Conservation (phyloP, 805 yeast species). For the Teunomyces atbi region DNA sequence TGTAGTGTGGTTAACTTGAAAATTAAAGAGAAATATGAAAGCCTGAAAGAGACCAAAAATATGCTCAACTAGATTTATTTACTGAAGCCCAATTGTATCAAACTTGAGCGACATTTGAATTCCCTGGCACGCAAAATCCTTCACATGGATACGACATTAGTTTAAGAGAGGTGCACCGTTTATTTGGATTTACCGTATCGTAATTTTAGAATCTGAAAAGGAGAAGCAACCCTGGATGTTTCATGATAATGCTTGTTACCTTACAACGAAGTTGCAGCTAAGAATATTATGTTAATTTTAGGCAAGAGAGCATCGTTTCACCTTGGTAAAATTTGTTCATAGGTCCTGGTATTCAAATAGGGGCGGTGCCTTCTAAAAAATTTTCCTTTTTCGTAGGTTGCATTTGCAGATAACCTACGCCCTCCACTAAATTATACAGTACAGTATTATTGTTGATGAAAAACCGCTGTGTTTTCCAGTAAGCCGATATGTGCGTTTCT, state of each 20-base stretch:
- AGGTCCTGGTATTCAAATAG: neutral
- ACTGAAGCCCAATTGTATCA: too few species aligned
- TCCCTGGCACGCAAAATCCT: too few species aligned
- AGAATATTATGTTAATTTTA: neutral
- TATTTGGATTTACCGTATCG: too few species aligned
- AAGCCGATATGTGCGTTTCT: neutral
- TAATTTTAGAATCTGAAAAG: too few species aligned
- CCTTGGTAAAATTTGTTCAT: neutral
- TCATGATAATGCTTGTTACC: neutral
- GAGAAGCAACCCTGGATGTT: neutral
- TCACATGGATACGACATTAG: too few species aligned
- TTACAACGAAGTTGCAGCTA: neutral
- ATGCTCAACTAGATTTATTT: too few species aligned
- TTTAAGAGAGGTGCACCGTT: too few species aligned
- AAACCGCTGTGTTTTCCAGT: neutral
- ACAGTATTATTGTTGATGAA: neutral
- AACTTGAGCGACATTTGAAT: too few species aligned
- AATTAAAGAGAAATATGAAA: too few species aligned
- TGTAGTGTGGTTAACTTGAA: too few species aligned
- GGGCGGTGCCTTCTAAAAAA: neutral
- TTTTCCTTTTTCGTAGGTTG: neutral
- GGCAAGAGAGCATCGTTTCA: neutral
- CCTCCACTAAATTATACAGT: neutral
- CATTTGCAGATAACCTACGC: neutral
- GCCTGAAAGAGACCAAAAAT: too few species aligned